These are phyloP conservation scores for Eucalyptus curtisii DNA, from an alignment of 345 rosid species.

Conservation along the genomic window DNA sequence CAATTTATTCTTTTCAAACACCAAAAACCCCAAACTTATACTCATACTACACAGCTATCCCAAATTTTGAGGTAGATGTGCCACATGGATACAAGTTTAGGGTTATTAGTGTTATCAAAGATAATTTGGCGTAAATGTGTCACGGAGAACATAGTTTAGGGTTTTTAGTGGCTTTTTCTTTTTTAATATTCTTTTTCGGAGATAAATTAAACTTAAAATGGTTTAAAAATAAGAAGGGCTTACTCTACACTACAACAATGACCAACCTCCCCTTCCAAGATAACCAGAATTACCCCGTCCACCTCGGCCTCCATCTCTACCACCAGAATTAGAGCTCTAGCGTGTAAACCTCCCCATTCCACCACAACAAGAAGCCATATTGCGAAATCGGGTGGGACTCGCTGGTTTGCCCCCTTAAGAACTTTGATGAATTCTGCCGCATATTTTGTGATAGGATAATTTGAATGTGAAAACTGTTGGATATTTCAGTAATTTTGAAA, in stretches of 20 bases:
- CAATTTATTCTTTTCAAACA: too few species aligned
- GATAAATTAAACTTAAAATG: too few species aligned
- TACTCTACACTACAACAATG: neutral
- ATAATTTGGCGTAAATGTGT: too few species aligned
- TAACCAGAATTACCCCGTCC: slow-evolving; percentile 9
- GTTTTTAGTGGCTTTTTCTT: too few species aligned
- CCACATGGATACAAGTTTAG: too few species aligned
- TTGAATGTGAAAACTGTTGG: neutral
- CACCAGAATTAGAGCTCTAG: slow-evolving; percentile 53
- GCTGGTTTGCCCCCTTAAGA: neutral
- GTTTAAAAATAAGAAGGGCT: neutral
- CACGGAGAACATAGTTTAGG: too few species aligned
- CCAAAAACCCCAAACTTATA: too few species aligned
- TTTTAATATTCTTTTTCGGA: neutral
- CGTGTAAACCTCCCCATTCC: slow-evolving; percentile 35
- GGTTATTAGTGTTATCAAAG: too few species aligned
- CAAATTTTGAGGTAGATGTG: too few species aligned
- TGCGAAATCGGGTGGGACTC: neutral
- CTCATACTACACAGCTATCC: too few species aligned
- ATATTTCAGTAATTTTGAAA: too few species aligned
- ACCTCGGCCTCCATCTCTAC: slow-evolving; percentile 47
- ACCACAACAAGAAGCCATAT: neutral
- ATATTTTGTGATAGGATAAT: neutral
- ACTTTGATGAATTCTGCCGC: neutral
- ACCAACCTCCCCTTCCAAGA: neutral